Conservation (phyloP, 202 grass and related monocot species). For the Panicum hallii region DNA sequence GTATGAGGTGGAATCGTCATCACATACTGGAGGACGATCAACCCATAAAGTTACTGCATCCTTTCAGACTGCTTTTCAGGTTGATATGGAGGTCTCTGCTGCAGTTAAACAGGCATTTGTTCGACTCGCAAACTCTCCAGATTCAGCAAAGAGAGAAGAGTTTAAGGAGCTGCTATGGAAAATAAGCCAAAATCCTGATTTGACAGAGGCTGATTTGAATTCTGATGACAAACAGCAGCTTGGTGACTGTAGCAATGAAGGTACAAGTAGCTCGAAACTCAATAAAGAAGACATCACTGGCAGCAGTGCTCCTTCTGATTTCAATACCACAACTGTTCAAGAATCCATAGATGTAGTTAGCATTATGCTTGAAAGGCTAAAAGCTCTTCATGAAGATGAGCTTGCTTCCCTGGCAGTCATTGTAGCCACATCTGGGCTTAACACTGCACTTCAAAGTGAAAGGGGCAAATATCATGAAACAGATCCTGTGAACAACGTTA, state of each 20-base stretch:
- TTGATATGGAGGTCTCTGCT: conserved; percentile 84
- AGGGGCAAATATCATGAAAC: conserved; percentile 47
- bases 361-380: conserved; percentile 76
- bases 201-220: conserved; percentile 39
- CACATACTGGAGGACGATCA: conserved; percentile 60
- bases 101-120: conserved; percentile 88
- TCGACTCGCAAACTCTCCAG: conserved; percentile 58
- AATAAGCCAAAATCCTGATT: conserved; percentile 89
- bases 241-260: conserved; percentile 33
- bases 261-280: conserved; percentile 19
- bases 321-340: conserved; percentile 33
- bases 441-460: conserved; percentile 77
- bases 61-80: conserved; percentile 93
- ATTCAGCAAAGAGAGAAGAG: conserved; percentile 70
- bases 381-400: conserved; percentile 77
- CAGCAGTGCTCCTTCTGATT: conserved; percentile 49
- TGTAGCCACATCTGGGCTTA: conserved; percentile 94
- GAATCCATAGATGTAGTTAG: conserved; percentile 54
- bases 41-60: conserved; percentile 79
- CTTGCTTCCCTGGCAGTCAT: conserved; percentile 84
- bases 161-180: conserved; percentile 71
- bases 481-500: conserved; percentile 7
- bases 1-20: conserved; percentile 71
- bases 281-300: conserved; percentile 36
- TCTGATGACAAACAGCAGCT: conserved; percentile 40